Evolutionary conservation across 495 filamentous ascomycete genomes (phyloP).

Genomic region (Xylaria telfairii): DNA sequence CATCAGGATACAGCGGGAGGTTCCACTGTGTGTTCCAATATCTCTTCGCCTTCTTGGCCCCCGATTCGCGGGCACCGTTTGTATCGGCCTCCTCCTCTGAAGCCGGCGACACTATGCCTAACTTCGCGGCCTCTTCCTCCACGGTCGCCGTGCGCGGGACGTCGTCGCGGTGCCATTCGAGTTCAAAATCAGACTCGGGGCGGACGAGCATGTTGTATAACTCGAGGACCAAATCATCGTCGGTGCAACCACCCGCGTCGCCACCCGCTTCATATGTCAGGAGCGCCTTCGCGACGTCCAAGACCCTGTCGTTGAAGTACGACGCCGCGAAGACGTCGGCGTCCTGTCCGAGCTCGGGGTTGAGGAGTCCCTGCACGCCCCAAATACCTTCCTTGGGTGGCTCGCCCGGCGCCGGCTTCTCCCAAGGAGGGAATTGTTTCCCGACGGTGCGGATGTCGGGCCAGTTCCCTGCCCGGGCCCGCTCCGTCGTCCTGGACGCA

Average conservation of each 20-base stretch:
- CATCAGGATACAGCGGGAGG: slow-evolving; percentile 68
- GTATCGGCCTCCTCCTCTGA: not conserved
- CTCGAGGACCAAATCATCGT: slow-evolving; percentile 69
- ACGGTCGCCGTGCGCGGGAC: slow-evolving; percentile 62
- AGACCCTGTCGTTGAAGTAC: slow-evolving; percentile 70
- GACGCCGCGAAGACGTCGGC: slow-evolving; percentile 59
- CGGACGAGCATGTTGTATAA: slow-evolving; percentile 79
- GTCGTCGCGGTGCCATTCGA: slow-evolving; percentile 83
- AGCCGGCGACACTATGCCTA: slow-evolving; percentile 22
- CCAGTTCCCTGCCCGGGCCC: slow-evolving; percentile 70
- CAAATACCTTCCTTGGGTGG: slow-evolving; percentile 68
- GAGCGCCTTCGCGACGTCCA: slow-evolving; percentile 62
- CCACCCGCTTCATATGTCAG: slow-evolving; percentile 39
- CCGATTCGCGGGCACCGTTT: slow-evolving; percentile 31
- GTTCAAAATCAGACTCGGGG: slow-evolving; percentile 67
- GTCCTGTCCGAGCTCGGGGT: slow-evolving; percentile 65
- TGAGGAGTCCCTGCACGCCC: slow-evolving; percentile 84
- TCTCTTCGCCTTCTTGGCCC: slow-evolving; percentile 10
- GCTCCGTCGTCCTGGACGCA: slow-evolving; percentile 56
- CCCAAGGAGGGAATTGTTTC: slow-evolving; percentile 88
- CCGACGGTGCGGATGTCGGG: slow-evolving; percentile 80
- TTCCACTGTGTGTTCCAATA: slow-evolving; percentile 75
- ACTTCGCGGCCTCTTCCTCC: slow-evolving; percentile 56
- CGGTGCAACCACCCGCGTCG: slow-evolving; percentile 29
- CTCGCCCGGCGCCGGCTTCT: slow-evolving; percentile 51